phyloP scores from a whole-genome alignment of 805 yeast species.

The Kluyveromyces nonfermentans region DNA sequence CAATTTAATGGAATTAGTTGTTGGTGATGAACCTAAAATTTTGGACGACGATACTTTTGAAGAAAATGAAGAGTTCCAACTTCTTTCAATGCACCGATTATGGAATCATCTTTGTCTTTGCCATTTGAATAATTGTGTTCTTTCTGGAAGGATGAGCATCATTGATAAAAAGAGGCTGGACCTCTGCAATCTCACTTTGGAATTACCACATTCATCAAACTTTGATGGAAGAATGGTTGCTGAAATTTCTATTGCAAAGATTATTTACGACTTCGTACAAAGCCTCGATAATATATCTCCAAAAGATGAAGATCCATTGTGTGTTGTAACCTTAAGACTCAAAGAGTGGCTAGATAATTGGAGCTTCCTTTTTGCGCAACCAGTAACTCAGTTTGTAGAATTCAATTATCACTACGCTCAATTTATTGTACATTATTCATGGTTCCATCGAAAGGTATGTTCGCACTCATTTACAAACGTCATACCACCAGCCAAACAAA shows the following conservation, averaged over 20 bases:
- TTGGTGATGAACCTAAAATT: conserved; percentile 3
- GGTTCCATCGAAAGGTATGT: conserved; percentile 10
- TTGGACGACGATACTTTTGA: conserved; percentile 9
- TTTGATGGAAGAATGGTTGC: conserved; percentile 80
- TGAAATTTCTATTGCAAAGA: conserved; percentile 52
- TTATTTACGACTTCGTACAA: conserved; percentile 45
- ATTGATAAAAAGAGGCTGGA: conserved; percentile 51
- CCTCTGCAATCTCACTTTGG: conserved; percentile 48
- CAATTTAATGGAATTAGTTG: neutral
- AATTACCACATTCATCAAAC: conserved; percentile 53
- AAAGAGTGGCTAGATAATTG: conserved; percentile 57
- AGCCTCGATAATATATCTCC: conserved; percentile 1
- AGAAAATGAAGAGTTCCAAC: conserved; percentile 38
- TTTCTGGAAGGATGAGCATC: conserved; percentile 56
- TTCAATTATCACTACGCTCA: conserved; percentile 57
- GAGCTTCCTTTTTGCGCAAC: conserved; percentile 60
- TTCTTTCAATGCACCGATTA: conserved; percentile 48
- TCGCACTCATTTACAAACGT: neutral
- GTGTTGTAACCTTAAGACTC: conserved; percentile 41
- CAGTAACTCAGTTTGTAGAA: conserved; percentile 65
- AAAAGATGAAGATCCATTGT: conserved; percentile 10
- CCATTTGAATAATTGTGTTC: conserved; percentile 56
- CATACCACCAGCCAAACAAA: neutral
- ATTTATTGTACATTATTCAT: conserved; percentile 37
- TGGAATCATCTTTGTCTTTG: conserved; percentile 66